Evolutionary conservation across 805 yeast species (phyloP).

Genomic region (Candida insectorum): DNA sequence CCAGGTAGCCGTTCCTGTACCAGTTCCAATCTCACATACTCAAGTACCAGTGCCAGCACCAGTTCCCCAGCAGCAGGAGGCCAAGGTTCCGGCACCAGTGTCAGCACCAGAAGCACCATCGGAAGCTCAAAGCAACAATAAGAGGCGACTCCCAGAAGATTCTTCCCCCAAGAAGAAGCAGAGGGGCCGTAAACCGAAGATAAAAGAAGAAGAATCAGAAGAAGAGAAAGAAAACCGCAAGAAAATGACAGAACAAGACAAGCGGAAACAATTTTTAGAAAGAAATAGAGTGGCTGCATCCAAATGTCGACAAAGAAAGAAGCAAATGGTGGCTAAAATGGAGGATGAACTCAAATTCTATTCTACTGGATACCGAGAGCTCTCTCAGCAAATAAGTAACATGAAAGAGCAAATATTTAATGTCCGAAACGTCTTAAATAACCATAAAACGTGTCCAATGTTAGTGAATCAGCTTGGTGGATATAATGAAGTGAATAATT

Average conservation of each 20-base stretch:
- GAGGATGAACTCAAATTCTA: constrained; percentile 74
- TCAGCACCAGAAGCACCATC: constrained; percentile 5
- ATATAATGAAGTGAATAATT: constrained; percentile 39
- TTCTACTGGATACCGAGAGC: constrained; percentile 63
- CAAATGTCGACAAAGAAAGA: constrained; percentile 92
- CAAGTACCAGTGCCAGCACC: background rate
- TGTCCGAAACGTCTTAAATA: constrained; percentile 44
- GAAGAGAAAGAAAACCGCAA: constrained; percentile 8
- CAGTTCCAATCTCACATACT: background rate
- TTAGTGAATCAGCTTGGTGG: constrained; percentile 46
- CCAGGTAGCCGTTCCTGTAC: background rate
- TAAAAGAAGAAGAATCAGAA: constrained; percentile 6
- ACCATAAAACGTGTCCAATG: constrained; percentile 49
- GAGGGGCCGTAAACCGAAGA: constrained; percentile 10
- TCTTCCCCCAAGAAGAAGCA: background rate
- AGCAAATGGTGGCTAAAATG: constrained; percentile 79
- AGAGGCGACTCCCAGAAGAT: too few species aligned
- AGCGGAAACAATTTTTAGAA: constrained; percentile 74
- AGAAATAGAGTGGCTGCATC: constrained; percentile 94
- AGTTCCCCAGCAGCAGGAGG: background rate
- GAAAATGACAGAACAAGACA: constrained; percentile 32
- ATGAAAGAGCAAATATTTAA: constrained; percentile 56
- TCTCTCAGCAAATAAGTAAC: constrained; percentile 55
- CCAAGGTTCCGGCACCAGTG: constrained; percentile 1
- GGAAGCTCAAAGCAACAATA: constrained; percentile 7